Evolutionary conservation across 768 basidiomycete species (phyloP).

Genomic region (Russula sp.): DNA sequence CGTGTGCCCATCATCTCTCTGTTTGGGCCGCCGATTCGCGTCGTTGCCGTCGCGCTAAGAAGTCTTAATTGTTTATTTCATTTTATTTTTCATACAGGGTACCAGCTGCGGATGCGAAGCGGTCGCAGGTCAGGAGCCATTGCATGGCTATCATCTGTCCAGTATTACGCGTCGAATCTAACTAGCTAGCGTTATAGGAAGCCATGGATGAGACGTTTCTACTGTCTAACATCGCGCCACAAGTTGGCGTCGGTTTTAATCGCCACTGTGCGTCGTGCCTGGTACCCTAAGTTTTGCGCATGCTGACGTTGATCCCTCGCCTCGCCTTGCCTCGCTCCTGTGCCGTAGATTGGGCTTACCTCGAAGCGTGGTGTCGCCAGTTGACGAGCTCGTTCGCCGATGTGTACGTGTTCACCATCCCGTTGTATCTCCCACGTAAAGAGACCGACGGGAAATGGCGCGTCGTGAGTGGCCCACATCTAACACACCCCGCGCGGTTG

Average conservation of each 20-base stretch:
- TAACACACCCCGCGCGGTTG: background rate
- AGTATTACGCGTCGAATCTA: background rate
- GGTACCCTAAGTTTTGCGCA: background rate
- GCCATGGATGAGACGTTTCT: slow-evolving; percentile 98
- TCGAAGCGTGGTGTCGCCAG: slow-evolving; percentile 92
- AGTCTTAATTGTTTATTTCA: background rate
- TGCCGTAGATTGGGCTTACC: slow-evolving; percentile 84
- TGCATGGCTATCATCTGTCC: background rate
- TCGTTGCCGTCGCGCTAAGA: background rate
- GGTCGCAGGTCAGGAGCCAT: slow-evolving; percentile 55
- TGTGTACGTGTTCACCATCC: slow-evolving; percentile 96
- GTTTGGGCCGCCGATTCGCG: background rate
- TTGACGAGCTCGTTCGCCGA: slow-evolving; percentile 85
- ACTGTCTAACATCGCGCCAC: slow-evolving; percentile 93
- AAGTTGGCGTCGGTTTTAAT: slow-evolving; percentile 97
- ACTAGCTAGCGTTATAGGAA: slow-evolving; percentile 36
- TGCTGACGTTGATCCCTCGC: background rate
- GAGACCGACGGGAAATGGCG: slow-evolving; percentile 92
- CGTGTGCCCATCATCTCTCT: slow-evolving; percentile 27
- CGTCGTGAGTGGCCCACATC: slow-evolving; percentile 54
- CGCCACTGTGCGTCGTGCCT: slow-evolving; percentile 67
- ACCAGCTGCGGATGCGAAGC: slow-evolving; percentile 93
- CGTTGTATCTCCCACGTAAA: slow-evolving; percentile 86
- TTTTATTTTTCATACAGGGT: slow-evolving; percentile 48
- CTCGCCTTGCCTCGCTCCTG: background rate